These are phyloP conservation scores for Chenopodium quinoa DNA, from an alignment of 148 eudicot genomes.

Conservation along the genomic window DNA sequence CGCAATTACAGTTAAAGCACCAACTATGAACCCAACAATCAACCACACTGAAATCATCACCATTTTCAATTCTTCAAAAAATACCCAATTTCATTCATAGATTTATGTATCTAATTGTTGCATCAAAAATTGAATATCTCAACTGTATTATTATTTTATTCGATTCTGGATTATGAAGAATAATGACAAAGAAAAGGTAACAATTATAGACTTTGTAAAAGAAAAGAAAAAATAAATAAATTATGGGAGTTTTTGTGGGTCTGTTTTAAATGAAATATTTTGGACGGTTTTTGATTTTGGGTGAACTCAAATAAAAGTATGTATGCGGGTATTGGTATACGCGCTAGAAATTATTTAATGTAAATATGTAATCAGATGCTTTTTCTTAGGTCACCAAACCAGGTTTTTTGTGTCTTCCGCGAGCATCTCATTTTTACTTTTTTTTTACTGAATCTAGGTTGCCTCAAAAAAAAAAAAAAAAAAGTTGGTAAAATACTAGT, in stretches of 20 bases:
- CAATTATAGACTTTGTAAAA: no score
- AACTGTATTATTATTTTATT: background rate
- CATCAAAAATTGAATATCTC: background rate
- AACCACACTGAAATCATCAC: slow-evolving; percentile 12
- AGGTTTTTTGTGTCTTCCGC: no score
- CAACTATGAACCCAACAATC: slow-evolving; percentile 24
- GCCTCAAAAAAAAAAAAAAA: no score
- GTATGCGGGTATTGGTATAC: no score
- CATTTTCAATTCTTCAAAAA: background rate
- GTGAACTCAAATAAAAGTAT: no score
- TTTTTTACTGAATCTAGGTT: no score
- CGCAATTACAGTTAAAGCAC: slow-evolving; percentile 21
- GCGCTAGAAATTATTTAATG: no score
- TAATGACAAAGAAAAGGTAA: background rate
- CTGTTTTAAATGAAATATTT: background rate
- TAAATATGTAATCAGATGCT: no score
- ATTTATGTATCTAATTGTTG: background rate
- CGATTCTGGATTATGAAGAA: background rate
- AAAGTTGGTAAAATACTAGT: no score
- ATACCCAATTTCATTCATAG: background rate
- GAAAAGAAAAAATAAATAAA: background rate
- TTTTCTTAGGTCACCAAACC: no score
- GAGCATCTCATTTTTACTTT: no score
- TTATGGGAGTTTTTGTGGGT: background rate
- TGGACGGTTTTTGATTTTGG: background rate